These are phyloP conservation scores for Drechslerella stenobrocha DNA, from an alignment of 2,329 filamentous ascomycete species.

Conservation along the genomic window DNA sequence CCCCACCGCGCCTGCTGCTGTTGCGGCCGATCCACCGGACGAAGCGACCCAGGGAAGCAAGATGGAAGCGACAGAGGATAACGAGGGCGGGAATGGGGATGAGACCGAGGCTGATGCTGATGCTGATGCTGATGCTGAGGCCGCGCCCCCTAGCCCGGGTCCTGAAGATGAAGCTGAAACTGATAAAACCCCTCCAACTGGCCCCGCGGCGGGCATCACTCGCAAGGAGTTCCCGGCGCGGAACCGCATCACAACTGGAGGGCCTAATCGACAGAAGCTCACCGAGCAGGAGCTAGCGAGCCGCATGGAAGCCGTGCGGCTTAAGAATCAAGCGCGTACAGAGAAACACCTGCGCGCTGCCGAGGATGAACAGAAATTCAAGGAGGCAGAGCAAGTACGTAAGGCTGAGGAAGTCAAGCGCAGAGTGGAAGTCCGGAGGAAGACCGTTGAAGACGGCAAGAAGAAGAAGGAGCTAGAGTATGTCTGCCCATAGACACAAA, in stretches of 20 bases:
- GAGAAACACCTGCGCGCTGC: slow-evolving; percentile 52
- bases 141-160: slow-evolving; percentile 14
- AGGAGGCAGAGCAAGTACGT: slow-evolving; percentile 64
- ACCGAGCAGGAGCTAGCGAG: slow-evolving; percentile 64
- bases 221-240: slow-evolving; percentile 36
- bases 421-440: slow-evolving; percentile 63
- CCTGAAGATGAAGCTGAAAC: slow-evolving; percentile 12
- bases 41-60: slow-evolving; percentile 22
- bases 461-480: slow-evolving; percentile 61
- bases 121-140: background rate
- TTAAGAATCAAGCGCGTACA: slow-evolving; percentile 51
- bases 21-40: slow-evolving; percentile 17
- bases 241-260: slow-evolving; percentile 31
- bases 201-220: slow-evolving; percentile 20
- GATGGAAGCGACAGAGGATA: background rate
- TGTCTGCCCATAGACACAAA: no score
- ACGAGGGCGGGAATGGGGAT: slow-evolving; percentile 16
- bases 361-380: slow-evolving; percentile 62
- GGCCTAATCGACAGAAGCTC: slow-evolving; percentile 54
- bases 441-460: slow-evolving; percentile 61
- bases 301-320: slow-evolving; percentile 60
- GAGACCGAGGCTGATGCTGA: background rate
- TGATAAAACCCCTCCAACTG: slow-evolving; percentile 21
- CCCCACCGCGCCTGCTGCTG: slow-evolving; percentile 6
- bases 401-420: slow-evolving; percentile 64